Conservation (phyloP, 176 grass and related monocot species). For the Avena sativa region DNA sequence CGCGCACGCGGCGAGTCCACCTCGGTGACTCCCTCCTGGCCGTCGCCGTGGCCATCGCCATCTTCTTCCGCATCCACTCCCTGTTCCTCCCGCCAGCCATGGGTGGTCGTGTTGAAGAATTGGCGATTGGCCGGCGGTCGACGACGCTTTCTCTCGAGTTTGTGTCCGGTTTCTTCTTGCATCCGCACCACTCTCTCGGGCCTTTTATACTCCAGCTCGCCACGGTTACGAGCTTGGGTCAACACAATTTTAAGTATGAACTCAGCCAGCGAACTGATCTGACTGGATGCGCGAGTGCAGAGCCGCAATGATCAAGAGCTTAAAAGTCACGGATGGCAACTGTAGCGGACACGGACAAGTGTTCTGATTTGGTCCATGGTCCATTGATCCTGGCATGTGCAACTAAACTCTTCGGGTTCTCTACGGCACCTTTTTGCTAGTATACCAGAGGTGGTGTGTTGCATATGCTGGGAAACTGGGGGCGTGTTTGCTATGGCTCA, state of each 20-base stretch:
- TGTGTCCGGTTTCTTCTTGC: neutral
- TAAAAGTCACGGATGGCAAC: neutral
- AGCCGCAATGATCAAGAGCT: neutral
- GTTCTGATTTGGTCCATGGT: too few relatives aligned
- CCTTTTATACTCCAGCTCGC: neutral
- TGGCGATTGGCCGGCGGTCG: neutral
- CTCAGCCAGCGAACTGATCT: neutral
- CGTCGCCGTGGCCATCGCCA: neutral
- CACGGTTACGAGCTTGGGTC: neutral
- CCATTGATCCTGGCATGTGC: too few relatives aligned
- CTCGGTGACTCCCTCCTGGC: neutral
- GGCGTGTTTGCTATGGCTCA: too few relatives aligned
- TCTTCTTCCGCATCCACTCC: slow-evolving; percentile 54
- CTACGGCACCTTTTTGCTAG: too few relatives aligned
- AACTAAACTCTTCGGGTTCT: too few relatives aligned
- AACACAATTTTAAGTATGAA: neutral
- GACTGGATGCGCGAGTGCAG: neutral
- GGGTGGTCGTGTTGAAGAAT: neutral
- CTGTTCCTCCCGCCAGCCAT: slow-evolving; percentile 51
- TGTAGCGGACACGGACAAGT: too few relatives aligned
- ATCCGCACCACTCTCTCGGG: neutral
- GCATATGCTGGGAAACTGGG: too few relatives aligned
- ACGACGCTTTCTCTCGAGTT: neutral
- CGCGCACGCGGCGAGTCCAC: slow-evolving; percentile 37
- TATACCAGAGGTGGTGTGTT: too few relatives aligned